Evolutionary conservation across 2,329 filamentous ascomycete genomes (phyloP).

Genomic region (Pseudocercospora fuligena): DNA sequence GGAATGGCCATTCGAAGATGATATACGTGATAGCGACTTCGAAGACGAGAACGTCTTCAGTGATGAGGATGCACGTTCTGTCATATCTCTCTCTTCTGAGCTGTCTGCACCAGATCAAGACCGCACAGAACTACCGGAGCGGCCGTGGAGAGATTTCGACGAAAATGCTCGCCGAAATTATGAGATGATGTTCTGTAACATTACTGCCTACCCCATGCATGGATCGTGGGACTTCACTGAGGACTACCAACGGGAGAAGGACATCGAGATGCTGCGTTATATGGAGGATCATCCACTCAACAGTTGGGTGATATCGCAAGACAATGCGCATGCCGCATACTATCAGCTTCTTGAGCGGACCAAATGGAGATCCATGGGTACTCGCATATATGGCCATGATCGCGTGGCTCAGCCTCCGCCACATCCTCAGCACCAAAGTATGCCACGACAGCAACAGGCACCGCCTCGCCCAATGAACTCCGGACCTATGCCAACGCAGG

Average conservation of each 20-base stretch:
- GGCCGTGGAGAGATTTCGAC: constrained; percentile 34
- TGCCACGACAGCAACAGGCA: constrained; percentile 7
- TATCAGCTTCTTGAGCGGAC: constrained; percentile 33
- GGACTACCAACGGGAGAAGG: constrained; percentile 35
- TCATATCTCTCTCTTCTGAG: constrained; percentile 33
- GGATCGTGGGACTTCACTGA: constrained; percentile 37
- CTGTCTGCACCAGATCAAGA: constrained; percentile 16
- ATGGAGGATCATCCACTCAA: constrained; percentile 35
- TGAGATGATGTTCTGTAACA: constrained; percentile 35
- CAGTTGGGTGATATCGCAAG: constrained; percentile 36
- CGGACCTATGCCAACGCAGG: not conserved
- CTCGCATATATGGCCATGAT: constrained; percentile 33
- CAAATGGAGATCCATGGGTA: constrained; percentile 33
- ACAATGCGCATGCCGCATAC: constrained; percentile 31
- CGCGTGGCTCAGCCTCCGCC: constrained; percentile 16
- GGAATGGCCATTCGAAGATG: constrained; percentile 23
- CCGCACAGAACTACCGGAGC: constrained; percentile 16
- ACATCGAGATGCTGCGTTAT: constrained; percentile 38
- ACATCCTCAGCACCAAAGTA: not conserved
- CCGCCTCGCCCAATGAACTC: not conserved
- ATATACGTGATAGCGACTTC: constrained; percentile 15
- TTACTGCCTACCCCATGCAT: constrained; percentile 25
- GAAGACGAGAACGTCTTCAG: constrained; percentile 38
- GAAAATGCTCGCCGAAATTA: constrained; percentile 23
- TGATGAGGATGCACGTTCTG: constrained; percentile 27